Base-by-base conservation (phyloP, 208 protist species). In the Trypanosoma boissoni region DNA sequence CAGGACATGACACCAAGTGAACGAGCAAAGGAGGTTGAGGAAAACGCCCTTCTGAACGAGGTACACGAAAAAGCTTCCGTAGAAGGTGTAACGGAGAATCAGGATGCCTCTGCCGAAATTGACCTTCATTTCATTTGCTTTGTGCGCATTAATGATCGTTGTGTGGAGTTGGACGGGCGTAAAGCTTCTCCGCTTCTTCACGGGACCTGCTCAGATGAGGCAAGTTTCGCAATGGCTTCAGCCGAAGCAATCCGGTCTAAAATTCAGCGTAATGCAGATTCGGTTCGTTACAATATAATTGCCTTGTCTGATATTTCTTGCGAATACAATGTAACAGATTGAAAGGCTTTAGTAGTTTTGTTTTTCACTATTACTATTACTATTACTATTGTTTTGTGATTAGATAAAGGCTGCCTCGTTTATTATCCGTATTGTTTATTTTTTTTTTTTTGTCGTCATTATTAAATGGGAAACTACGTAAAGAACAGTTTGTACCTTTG, bases 71-170 rank as follows among this genome's bases (percentile, higher is more conserved):
- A 45, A 6, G 78, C 81, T 3, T 83, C 92, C 0, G 9, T 49
- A 10, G 63, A 90, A 32, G 92, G 91, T 24, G 76, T 76, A 20
- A 94, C 88, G 5, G 44, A 71, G 14, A 65, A 92, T 50, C 73
- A 87, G 28, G 41, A 49, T 24, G 53, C 83, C 9, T 81, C 96
- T 51, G 72, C 86, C 2, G 46, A 60, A n/a, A 91, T 94, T 39
- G 65, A 97, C 53, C 74, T 98, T 14, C 97, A 99, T 73, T 99
- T 98, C 80, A 83, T 97, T 28, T 90, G 80, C 48, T 98, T 97
- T 76, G 74, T 97, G 14, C 45, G 63, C 18, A 59, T 80, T 12
- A 83, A 92, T 59, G 92, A 81, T 9, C 64, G 66, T 14, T 91
- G 97, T 55, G 88, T 97, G 32, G 96, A 99, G 76, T 52, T 99